These are phyloP conservation scores for Pseudoturritis turrita DNA, from an alignment of 345 rosid species.

Conservation along the genomic window DNA sequence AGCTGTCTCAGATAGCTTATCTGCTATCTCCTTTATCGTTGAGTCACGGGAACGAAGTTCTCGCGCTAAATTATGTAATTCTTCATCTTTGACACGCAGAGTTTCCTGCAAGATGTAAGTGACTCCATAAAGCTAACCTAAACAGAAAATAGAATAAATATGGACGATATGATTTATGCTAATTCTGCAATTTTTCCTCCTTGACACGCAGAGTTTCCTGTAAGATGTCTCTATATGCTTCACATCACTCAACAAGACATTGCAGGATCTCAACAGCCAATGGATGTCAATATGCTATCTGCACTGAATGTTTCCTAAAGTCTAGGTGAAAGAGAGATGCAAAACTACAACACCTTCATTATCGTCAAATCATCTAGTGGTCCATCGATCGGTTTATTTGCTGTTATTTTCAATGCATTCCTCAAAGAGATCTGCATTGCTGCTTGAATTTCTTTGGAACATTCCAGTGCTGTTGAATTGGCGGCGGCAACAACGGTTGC, in stretches of 20 bases:
- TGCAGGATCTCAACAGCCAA: neutral
- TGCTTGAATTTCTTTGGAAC: constrained; percentile 95
- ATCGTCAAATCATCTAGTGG: constrained; percentile 93
- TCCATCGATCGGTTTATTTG: constrained; percentile 59
- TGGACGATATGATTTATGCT: neutral
- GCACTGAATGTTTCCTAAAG: neutral
- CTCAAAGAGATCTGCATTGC: constrained; percentile 98
- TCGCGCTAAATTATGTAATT: constrained; percentile 78
- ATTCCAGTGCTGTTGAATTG: constrained; percentile 89
- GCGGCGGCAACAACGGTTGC: constrained; percentile 98
- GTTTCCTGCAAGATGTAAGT: constrained; percentile 65
- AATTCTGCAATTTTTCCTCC: constrained; percentile 70
- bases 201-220: constrained; percentile 73
- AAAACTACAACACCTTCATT: constrained; percentile 61
- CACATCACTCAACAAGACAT: neutral
- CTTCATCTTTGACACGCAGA: constrained; percentile 92
- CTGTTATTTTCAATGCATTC: constrained; percentile 68
- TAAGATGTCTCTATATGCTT: constrained; percentile 15
- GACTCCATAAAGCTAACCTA: neutral
- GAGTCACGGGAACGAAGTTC: constrained; percentile 91
- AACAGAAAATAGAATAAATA: neutral
- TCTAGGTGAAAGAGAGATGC: neutral
- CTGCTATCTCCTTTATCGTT: constrained; percentile 84
- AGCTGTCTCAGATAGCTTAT: constrained; percentile 87
- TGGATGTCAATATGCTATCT: neutral